Conservation (phyloP, 257 asterid species). For the Penstemon newberryi region DNA sequence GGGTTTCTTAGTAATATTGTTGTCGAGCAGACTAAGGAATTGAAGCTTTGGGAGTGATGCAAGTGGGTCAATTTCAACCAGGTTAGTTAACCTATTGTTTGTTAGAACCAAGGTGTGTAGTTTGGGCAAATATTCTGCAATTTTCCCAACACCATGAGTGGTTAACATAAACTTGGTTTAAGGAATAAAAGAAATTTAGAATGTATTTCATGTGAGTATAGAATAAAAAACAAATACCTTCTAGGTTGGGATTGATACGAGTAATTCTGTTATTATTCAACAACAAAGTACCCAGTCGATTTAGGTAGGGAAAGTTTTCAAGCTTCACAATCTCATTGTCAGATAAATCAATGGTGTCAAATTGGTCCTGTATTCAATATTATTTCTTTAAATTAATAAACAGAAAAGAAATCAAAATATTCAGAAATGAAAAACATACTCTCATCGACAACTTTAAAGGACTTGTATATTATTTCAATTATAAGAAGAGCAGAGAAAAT, state of each 20-base stretch:
- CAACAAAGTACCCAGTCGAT: slow-evolving; percentile 83
- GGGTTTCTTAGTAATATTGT: slow-evolving; percentile 88
- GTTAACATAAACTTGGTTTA: background rate
- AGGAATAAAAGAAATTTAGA: too few relatives aligned
- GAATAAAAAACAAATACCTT: slow-evolving; percentile 52
- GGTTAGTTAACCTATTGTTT: slow-evolving; percentile 87
- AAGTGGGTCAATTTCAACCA: slow-evolving; percentile 94
- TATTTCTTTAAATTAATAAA: background rate
- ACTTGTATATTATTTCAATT: too few relatives aligned
- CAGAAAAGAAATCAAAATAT: background rate
- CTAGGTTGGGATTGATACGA: slow-evolving; percentile 82
- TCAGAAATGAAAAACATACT: background rate
- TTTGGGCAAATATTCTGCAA: slow-evolving; percentile 91
- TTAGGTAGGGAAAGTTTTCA: slow-evolving; percentile 76
- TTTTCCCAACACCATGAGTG: slow-evolving; percentile 8
- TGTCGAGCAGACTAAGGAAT: slow-evolving; percentile 91
- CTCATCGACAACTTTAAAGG: too few relatives aligned
- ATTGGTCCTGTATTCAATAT: slow-evolving; percentile 68
- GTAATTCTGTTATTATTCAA: slow-evolving; percentile 93
- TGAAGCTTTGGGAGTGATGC: slow-evolving; percentile 82
- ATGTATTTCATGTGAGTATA: background rate
- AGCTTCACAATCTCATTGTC: slow-evolving; percentile 99
- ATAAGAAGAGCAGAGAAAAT: too few relatives aligned
- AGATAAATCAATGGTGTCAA: slow-evolving; percentile 91
- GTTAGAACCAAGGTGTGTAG: slow-evolving; percentile 91